These are phyloP conservation scores for Suillus alpinus DNA, from an alignment of 768 basidiomycete species.

Conservation along the genomic window DNA sequence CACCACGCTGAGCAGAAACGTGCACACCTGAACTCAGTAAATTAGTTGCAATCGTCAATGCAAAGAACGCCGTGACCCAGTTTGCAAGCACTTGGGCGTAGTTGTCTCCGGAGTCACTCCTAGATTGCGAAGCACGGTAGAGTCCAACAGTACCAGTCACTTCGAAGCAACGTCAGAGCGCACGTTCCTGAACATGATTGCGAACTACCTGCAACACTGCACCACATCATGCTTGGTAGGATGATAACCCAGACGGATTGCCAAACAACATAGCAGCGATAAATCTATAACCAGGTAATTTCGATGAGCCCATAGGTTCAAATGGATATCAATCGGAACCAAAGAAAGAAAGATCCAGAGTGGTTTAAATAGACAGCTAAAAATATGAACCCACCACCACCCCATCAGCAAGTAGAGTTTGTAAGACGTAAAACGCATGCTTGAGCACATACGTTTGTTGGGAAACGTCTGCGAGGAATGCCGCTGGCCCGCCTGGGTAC, in stretches of 20 bases:
- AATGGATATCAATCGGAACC: not conserved
- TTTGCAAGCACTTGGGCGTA: not conserved
- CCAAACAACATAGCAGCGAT: not conserved
- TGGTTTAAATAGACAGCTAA: not conserved
- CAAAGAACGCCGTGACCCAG: not conserved
- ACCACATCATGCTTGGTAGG: not conserved
- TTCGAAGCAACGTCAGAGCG: not conserved
- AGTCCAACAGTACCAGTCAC: not conserved
- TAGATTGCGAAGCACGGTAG: not conserved
- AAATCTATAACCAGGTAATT: not conserved
- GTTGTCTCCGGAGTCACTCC: not conserved
- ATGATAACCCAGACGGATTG: not conserved
- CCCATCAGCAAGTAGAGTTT: not conserved
- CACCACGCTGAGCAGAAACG: not conserved
- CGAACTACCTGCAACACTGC: not conserved
- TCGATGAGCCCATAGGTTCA: not conserved
- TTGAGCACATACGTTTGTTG: not conserved
- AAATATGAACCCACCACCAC: not conserved
- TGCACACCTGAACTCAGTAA: not conserved
- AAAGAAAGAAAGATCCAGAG: not conserved
- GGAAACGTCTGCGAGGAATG: not conserved
- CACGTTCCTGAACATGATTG: not conserved
- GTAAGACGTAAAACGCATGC: not conserved
- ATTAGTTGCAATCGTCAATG: not conserved
- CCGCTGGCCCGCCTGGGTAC: not conserved